Evolutionary conservation across 495 filamentous ascomycete genomes (phyloP).

Genomic region (Talaromyces trachyspermus): DNA sequence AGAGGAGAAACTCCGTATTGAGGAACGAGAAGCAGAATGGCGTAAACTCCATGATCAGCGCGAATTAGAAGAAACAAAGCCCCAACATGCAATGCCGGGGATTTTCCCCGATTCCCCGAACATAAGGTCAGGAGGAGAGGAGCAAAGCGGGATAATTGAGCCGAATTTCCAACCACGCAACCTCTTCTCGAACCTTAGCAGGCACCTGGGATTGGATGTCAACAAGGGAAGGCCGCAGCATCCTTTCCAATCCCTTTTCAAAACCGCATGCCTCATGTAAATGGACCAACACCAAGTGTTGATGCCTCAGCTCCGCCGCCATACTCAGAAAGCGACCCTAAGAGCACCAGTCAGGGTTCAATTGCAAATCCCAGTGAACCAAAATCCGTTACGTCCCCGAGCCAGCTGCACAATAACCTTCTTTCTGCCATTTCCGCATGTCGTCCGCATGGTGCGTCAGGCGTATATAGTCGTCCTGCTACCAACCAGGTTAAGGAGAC

Average conservation of each 20-base stretch:
- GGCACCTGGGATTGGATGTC: slow-evolving; percentile 56
- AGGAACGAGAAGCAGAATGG: slow-evolving; percentile 56
- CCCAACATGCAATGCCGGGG: slow-evolving; percentile 50
- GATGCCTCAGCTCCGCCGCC: slow-evolving; percentile 34
- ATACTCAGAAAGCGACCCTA: slow-evolving; percentile 34
- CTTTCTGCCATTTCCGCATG: slow-evolving; percentile 76
- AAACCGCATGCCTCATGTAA: slow-evolving; percentile 8
- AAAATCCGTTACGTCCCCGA: slow-evolving; percentile 37
- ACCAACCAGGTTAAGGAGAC: slow-evolving; percentile 74
- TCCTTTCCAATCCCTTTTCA: slow-evolving; percentile 36
- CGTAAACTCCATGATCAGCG: slow-evolving; percentile 27
- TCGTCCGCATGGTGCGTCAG: slow-evolving; percentile 66
- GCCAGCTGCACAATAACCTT: slow-evolving; percentile 51
- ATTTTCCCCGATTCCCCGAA: slow-evolving; percentile 57
- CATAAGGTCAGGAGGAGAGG: slow-evolving; percentile 14
- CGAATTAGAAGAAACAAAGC: slow-evolving; percentile 20
- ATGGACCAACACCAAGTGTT: not conserved
- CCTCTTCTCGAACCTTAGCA: slow-evolving; percentile 58
- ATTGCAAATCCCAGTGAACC: slow-evolving; percentile 25
- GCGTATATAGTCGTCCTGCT: slow-evolving; percentile 60
- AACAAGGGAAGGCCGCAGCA: slow-evolving; percentile 43
- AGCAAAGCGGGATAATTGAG: slow-evolving; percentile 13
- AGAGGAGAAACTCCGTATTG: slow-evolving; percentile 57
- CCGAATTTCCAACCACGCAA: slow-evolving; percentile 38
- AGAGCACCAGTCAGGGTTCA: slow-evolving; percentile 13